phyloP scores from a whole-genome alignment of 176 grass and related monocot genomes.

The Oryza punctata region DNA sequence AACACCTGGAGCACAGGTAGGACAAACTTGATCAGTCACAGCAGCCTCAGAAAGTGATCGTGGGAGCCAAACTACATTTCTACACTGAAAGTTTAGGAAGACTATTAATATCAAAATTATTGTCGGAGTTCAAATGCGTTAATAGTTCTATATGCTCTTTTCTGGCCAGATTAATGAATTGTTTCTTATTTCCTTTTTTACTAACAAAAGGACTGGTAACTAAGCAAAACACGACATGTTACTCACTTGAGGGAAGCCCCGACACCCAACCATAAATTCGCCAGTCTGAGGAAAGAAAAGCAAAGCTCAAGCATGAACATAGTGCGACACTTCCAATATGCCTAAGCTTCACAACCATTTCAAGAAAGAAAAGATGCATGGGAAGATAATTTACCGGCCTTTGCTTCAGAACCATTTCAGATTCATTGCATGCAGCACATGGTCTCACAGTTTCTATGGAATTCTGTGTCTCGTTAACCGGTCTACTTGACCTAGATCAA shows the following conservation, averaged over 20 bases:
- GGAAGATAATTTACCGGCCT: conserved; percentile 53
- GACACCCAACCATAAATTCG: conserved; percentile 81
- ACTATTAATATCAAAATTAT: conserved; percentile 16
- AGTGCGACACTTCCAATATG: neutral
- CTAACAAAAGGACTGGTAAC: neutral
- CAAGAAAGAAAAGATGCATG: conserved; percentile 20
- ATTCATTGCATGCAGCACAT: conserved; percentile 69
- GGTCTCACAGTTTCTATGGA: conserved; percentile 63
- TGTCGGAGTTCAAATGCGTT: neutral
- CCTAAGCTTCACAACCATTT: neutral
- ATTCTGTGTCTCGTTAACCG: conserved; percentile 55
- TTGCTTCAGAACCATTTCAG: conserved; percentile 81
- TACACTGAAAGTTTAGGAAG: conserved; percentile 67
- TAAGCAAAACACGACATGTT: conserved; percentile 15
- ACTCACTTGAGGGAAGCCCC: conserved; percentile 70
- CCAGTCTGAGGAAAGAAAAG: conserved; percentile 59
- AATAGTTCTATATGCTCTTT: neutral
- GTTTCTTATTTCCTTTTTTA: neutral
- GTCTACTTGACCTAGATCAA: conserved; percentile 69
- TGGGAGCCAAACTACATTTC: conserved; percentile 94
- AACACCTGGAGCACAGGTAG: conserved; percentile 78
- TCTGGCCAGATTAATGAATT: neutral
- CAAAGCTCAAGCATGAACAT: conserved; percentile 19
- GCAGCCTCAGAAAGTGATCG: conserved; percentile 77
- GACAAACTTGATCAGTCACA: conserved; percentile 76